Evolutionary conservation across 257 asterid species (phyloP).

Genomic region (Echium plantagineum): DNA sequence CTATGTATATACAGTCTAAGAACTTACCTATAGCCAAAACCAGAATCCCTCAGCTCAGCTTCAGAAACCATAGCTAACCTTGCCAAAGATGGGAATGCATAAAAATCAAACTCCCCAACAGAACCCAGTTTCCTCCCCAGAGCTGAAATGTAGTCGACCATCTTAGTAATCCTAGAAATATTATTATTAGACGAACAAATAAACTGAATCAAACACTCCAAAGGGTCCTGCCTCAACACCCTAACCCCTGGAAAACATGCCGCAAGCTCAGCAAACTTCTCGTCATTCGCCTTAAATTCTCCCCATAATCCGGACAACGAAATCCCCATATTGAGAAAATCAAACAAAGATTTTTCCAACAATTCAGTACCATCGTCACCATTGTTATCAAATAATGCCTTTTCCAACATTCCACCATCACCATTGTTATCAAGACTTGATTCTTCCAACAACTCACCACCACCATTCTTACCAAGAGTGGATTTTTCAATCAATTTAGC

Average conservation of each 20-base stretch:
- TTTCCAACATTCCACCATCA: neutral
- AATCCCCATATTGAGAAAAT: slow-evolving; percentile 68
- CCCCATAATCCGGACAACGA: slow-evolving; percentile 61
- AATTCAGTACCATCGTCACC: neutral
- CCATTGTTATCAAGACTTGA: slow-evolving; percentile 18
- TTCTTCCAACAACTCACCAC: too few species aligned
- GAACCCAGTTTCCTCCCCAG: slow-evolving; percentile 59
- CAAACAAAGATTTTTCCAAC: slow-evolving; percentile 25
- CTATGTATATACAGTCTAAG: slow-evolving; percentile 8
- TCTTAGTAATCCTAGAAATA: slow-evolving; percentile 70
- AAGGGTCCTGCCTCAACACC: slow-evolving; percentile 83
- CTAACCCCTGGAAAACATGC: slow-evolving; percentile 71
- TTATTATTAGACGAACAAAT: slow-evolving; percentile 92
- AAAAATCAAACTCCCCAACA: slow-evolving; percentile 63
- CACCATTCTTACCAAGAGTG: slow-evolving; percentile 27
- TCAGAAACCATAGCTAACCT: slow-evolving; percentile 58
- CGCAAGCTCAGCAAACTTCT: slow-evolving; percentile 67
- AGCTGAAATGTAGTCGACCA: slow-evolving; percentile 79
- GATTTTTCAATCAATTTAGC: neutral
- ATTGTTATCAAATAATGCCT: slow-evolving; percentile 17
- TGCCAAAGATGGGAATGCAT: slow-evolving; percentile 62
- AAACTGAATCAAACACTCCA: slow-evolving; percentile 87
- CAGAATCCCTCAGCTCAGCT: slow-evolving; percentile 73
- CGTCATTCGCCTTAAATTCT: slow-evolving; percentile 58
- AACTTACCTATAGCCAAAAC: slow-evolving; percentile 79